Base-by-base conservation (phyloP, 768 basidiomycete genomes). In the Boletus speciosus region DNA sequence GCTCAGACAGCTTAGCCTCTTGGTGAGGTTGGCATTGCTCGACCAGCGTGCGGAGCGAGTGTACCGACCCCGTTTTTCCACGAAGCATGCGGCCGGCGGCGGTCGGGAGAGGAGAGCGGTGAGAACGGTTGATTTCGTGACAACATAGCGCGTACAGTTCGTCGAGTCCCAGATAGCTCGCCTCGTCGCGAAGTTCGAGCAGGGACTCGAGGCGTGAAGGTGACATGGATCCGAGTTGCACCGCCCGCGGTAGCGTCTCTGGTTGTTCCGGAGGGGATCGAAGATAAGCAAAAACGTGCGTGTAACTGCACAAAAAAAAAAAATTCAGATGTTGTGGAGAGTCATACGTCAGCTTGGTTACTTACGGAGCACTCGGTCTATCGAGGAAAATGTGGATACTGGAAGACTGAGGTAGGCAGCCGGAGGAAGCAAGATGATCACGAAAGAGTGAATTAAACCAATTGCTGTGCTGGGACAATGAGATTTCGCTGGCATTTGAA, bases 121-220 rank as follows among this genome's bases (percentile, higher is more conserved):
- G 80, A 27, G 77, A 75, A 29, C 76, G 75, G 19, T 78, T 77
- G 36, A 91, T 76, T 71, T 92, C 88, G 16, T 83, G 81, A 8
- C 71, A 69, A 63, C 90, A 92, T 2, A 93, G 76, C 57, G 75
- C 78, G 56, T 81, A 75, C 16, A 93, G 77, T 42, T 78, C 79
- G 0, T 78, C 77, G 49, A 93, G 82, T 27, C 81, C 83, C n/a
- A 93, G 81, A 63, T 83, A 90, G 39, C 75, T 74, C 2, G 90
- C 86, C 65, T 93, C 90, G 58, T 93, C 89, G 11, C 89, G 81
- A 23, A 92, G 80, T 56, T 90, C 86, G 41, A 89, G 77, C 23
- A 93, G 78, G 1, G 73, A 74, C 49, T 90, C 90, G 19, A 90
- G 73, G 10, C 81, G 81, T 2, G 76, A 63, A 16, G 69, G 71